These are phyloP conservation scores for Phytopythium aichiense DNA, from an alignment of 352 stramenopile genomes.

Conservation along the genomic window DNA sequence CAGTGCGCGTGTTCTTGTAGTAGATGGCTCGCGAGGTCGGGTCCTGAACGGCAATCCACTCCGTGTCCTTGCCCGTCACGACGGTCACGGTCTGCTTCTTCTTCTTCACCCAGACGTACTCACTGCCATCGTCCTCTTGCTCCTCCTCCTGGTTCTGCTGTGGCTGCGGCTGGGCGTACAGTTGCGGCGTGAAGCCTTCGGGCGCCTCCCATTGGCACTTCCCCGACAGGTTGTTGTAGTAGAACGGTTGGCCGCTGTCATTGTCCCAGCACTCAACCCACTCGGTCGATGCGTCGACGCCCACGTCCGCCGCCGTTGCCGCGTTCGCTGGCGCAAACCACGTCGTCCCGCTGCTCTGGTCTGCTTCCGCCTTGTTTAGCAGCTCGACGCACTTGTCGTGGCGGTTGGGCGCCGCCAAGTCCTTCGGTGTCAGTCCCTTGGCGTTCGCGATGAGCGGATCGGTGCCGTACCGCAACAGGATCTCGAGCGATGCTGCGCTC, in stretches of 20 bases:
- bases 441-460: constrained; percentile 43
- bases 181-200: constrained; percentile 24
- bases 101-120: constrained; percentile 78
- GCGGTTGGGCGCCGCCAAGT: constrained; percentile 41
- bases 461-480: constrained; percentile 46
- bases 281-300: constrained; percentile 8
- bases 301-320: constrained; percentile 10
- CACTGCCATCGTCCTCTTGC: constrained; percentile 36
- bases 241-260: constrained; percentile 47
- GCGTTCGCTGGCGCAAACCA: constrained; percentile 59
- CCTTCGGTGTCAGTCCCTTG: constrained; percentile 45
- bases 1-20: constrained; percentile 68
- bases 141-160: constrained; percentile 21
- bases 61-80: constrained; percentile 47
- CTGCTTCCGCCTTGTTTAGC: constrained; percentile 35
- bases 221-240: constrained; percentile 71
- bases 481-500: constrained; percentile 32
- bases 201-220: constrained; percentile 66
- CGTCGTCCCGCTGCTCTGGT: constrained; percentile 30
- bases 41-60: constrained; percentile 64
- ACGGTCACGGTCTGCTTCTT: constrained; percentile 66
- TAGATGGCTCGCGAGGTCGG: constrained; percentile 52
- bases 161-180: constrained; percentile 19
- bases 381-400: constrained; percentile 42
- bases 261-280: constrained; percentile 71